Evolutionary conservation across 2,329 filamentous ascomycete species (phyloP), one percentile per base, ranked within the genome.

Genomic region (Drechslerella coelobrocha): DNA sequence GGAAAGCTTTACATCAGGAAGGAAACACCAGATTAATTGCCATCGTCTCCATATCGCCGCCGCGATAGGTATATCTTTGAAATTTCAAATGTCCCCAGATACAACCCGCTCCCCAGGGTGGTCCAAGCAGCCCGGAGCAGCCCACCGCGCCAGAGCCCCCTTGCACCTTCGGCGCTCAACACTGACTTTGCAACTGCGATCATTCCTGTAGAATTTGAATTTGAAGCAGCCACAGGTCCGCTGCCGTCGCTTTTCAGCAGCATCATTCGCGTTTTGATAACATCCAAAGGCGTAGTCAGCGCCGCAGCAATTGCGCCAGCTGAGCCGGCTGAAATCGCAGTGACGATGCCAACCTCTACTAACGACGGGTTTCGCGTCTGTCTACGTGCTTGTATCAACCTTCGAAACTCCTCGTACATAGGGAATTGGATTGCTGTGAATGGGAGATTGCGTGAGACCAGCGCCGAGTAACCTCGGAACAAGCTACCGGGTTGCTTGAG

Each of bases 191-290:
- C 86, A 54, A 94, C 85, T 45, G 81, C 81, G 73, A 87, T 80
- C 7, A 84, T 82, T 34, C 53, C 61, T 68, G 60, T 23, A 52
- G 75, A 48, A 23, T 19, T 53, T 10, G 21, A 26, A 17, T 73
- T 77, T 72, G 21, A 80, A n/a, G 12, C 12, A n/a, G 34, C 34
- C 12, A 10, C 34, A 14, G n/a, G n/a, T n/a, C 34, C 41, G 17
- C 41, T 19, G 5, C 56, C 63, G 78, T 12, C 81, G 82, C 41
- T 52, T 0, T 86, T 86, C 27, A 84, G 83, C 24, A 96, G 81
- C 92, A 96, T 96, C 79, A 96, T 89, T 53, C 90, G 81, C 73
- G 92, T 96, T 81, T 96, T 96, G 23, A 96, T 85, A 8, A 96
- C 91, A 78, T 96, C 92, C 61, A 92, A 86, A 0, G 92, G 92